Base-by-base conservation (phyloP, 306 rosid species). In the Abrus precatorius region DNA sequence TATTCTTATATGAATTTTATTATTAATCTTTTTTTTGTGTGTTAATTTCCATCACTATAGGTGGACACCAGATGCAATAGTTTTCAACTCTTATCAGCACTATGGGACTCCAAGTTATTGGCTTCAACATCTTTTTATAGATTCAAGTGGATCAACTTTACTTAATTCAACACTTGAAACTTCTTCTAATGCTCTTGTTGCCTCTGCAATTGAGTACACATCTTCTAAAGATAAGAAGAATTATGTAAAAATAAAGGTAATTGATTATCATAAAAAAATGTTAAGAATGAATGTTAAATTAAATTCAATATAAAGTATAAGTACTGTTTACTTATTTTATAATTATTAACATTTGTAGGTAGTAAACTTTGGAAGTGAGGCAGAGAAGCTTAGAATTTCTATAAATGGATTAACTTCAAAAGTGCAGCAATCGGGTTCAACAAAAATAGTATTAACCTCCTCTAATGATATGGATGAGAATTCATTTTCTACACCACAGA, bases 61-160 rank as follows among this genome's bases (percentile, higher is more conserved):
- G 74, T 90, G 97, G 98, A 82, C 56, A 10, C 93, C 98, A 2
- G 97, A 91, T 82, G 92, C 93, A 78, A 91, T 93, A 7, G 92
- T 88, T 41, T 93, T 91, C 33, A 32, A 91, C 85, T 90, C 95
- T 2, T 40, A 89, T 9, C 86, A 69, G 40, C 43, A 28, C 44
- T 93, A 93, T 75, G 97, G 88, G 69, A 93, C 94, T 63, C 97
- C 97, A 28, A 93, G 97, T 80, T 91, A 93, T 81, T 91, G 96
- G 94, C 45, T 89, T 76, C 96, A 91, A 66, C 61, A 7, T n/a
- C 56, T 93, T 13, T 93, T 93, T 5, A 38, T 20, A 0, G 84
- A 80, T 40, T 88, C 97, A 30, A 93, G 93, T 73, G 97, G 93
- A 59, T 93, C 97, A 80, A 90, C 84, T 12, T 72, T 84, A 59